These are phyloP conservation scores for Ustilago curta DNA, from an alignment of 1,284 basidiomycete species.

Conservation along the genomic window DNA sequence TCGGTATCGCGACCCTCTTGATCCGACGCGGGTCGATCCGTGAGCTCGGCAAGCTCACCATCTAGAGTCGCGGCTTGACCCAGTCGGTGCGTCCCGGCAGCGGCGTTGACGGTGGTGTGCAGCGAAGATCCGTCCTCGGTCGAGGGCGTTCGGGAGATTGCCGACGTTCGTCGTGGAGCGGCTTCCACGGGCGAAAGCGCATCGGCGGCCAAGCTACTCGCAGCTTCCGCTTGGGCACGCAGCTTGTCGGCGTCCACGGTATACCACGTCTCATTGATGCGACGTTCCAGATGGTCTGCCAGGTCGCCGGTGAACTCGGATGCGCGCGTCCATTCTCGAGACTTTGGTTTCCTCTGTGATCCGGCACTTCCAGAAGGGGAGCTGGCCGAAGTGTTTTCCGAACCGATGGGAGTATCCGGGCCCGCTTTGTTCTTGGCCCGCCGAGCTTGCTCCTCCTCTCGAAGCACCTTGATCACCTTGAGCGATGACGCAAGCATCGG, in stretches of 20 bases:
- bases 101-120: constrained; percentile 17
- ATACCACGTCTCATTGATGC: constrained; percentile 40
- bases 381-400: constrained; percentile 12
- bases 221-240: constrained; percentile 19
- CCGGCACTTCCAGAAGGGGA: constrained; percentile 19
- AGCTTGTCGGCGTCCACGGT: constrained; percentile 25
- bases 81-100: neutral
- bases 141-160: constrained; percentile 18
- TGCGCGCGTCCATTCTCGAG: constrained; percentile 38
- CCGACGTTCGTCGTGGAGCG: neutral
- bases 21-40: neutral
- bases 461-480: constrained; percentile 51
- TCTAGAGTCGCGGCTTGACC: constrained; percentile 4
- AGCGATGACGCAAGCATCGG: constrained; percentile 44
- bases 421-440: constrained; percentile 5
- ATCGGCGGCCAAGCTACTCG: constrained; percentile 17
- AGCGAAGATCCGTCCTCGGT: constrained; percentile 31
- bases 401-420: constrained; percentile 6
- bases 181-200: constrained; percentile 5
- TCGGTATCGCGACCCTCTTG: constrained; percentile 24
- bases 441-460: constrained; percentile 43
- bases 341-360: constrained; percentile 19
- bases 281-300: constrained; percentile 43
- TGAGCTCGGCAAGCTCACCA: constrained; percentile 7
- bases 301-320: constrained; percentile 47